Percentiles rank a stretch among this genome's conserved stretches.
Conservation (phyloP, 1,284 basidiomycete genomes). For the Takashimella koratensis region DNA sequence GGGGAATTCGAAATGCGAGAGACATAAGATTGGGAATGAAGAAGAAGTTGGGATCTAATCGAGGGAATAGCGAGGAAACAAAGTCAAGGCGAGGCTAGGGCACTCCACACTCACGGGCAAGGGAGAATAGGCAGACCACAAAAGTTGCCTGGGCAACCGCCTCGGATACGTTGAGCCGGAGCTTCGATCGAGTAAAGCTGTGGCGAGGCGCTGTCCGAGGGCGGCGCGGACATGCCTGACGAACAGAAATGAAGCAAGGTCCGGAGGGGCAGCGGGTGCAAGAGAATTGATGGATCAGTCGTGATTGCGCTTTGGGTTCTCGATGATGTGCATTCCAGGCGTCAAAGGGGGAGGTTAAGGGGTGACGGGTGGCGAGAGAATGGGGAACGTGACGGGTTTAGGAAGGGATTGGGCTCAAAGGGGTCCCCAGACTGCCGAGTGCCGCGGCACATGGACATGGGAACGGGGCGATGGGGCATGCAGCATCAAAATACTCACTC, state of each 20-base stretch:
- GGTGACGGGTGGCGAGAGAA: neutral
- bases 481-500: too few relatives aligned
- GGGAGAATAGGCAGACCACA: slow-evolving; percentile 47
- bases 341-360: too few relatives aligned
- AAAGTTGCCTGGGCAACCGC: slow-evolving; percentile 45
- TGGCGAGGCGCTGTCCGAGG: slow-evolving; percentile 3
- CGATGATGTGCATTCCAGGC: neutral
- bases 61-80: neutral
- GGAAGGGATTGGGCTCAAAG: too few relatives aligned
- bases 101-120: slow-evolving; percentile 30
- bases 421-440: too few relatives aligned
- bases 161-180: slow-evolving; percentile 37
- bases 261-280: neutral
- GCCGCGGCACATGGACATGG: too few relatives aligned
- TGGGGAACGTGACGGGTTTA: too few relatives aligned
- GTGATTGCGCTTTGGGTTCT: neutral
- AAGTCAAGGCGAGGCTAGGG: neutral
- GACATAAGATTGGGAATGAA: too few relatives aligned
- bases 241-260: neutral
- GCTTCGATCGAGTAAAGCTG: slow-evolving; percentile 17
- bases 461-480: too few relatives aligned
- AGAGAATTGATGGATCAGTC: neutral
- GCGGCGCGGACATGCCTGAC: neutral
- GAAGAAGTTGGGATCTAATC: too few relatives aligned
- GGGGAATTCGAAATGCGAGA: too few relatives aligned